Conservation (phyloP, 495 filamentous ascomycete genomes). For the Lepraria neglecta region DNA sequence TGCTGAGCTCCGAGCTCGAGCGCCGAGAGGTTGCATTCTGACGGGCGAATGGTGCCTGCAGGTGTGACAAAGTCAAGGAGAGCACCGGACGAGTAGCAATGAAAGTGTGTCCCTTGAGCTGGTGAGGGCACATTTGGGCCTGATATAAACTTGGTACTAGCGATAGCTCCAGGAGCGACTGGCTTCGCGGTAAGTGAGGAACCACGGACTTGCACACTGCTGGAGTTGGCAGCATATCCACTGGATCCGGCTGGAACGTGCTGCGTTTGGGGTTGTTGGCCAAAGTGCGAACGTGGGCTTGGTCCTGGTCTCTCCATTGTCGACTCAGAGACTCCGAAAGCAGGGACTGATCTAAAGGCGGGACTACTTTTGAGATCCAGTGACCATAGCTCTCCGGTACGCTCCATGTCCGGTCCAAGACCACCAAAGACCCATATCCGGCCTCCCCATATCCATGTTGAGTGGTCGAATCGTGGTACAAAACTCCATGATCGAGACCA, state of each 20-base stretch:
- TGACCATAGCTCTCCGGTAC: slow-evolving; percentile 92
- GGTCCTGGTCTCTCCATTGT: slow-evolving; percentile 24
- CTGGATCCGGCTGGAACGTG: slow-evolving; percentile 41
- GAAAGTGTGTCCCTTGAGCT: slow-evolving; percentile 84
- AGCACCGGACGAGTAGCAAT: slow-evolving; percentile 87
- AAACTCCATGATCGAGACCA: slow-evolving; percentile 97
- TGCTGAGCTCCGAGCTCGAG: slow-evolving; percentile 77
- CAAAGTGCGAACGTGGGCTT: slow-evolving; percentile 21
- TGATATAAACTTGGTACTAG: slow-evolving; percentile 79
- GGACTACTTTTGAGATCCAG: slow-evolving; percentile 86
- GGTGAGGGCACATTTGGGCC: slow-evolving; percentile 83
- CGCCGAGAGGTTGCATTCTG: slow-evolving; percentile 84
- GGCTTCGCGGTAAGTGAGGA: slow-evolving; percentile 63
- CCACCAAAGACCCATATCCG: slow-evolving; percentile 97
- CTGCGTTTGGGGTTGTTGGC: slow-evolving; percentile 21
- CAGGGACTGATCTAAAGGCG: slow-evolving; percentile 66
- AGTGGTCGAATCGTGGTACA: slow-evolving; percentile 87
- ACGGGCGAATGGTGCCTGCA: slow-evolving; percentile 70
- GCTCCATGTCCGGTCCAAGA: slow-evolving; percentile 89
- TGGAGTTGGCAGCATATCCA: slow-evolving; percentile 83
- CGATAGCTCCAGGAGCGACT: slow-evolving; percentile 81
- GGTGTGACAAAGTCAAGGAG: slow-evolving; percentile 91
- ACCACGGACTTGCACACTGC: slow-evolving; percentile 72
- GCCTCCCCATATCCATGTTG: slow-evolving; percentile 83
- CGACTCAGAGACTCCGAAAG: slow-evolving; percentile 58